Base-by-base conservation (phyloP, 2,329 filamentous ascomycete genomes). In the Rachicladosporium sp. region DNA sequence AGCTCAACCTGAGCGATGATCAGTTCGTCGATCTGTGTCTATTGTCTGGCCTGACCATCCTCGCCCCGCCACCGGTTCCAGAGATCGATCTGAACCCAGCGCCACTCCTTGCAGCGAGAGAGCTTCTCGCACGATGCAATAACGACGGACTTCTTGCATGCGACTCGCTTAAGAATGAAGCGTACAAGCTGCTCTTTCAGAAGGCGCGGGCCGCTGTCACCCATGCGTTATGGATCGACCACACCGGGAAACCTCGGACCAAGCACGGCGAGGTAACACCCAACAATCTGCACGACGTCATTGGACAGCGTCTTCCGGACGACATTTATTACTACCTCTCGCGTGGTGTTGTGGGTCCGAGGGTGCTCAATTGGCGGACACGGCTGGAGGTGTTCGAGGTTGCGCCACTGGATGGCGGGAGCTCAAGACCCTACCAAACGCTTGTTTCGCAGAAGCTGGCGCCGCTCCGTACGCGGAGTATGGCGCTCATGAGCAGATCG, bases 271-370 rank as follows among this genome's bases (percentile, higher is more conserved):
- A 81, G 52, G 73, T 94, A 36, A 74, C 76, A 43, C 88, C 91
- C 2, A 74, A 73, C 34, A 88, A 96, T 56, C 80, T 91, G 48
- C 84, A 93, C 56, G 80, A 89, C 54, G 88, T 95, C 56, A 76
- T 95, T 45, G 87, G 87, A n/a, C 76, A 93, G 43, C 82, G 88
- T 43, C 69, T 98, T 4, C 87, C 91, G 0, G 78, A 87, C 31
- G 91, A 98, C 61, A 69, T 96, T 11, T 88, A 89, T 58, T 82
- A 86, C 60, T 96, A 96, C 59, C 70, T 95, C 36, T 87, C 86
- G 43, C 79, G 75, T 37, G 91, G 86, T 29, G 66, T 95, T 33
- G 76, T 96, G 47, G 78, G 84, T 21, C 71, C 86, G 15, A 77
- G 84, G 35, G 70, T 94, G 30, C 72, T 93, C 9, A 84, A 82